Evolutionary conservation across 2,329 filamentous ascomycete genomes (phyloP), one percentile per base, ranked within the genome.

Genomic region (Cordyceps javanica): DNA sequence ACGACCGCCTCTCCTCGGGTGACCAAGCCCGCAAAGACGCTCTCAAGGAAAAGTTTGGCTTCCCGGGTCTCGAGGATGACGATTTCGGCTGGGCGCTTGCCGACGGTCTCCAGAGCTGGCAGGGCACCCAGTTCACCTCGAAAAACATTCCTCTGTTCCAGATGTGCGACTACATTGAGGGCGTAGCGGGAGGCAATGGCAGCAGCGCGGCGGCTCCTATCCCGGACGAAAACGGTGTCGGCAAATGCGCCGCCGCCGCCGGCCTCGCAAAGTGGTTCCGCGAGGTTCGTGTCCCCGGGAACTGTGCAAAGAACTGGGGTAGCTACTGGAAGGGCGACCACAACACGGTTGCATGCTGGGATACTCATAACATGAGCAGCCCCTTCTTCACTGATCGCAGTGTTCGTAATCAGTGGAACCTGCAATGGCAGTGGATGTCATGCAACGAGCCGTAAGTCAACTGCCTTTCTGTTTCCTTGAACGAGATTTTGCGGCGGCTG

Each of bases 31-130:
- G 64, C 39, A 68, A 68, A 53, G 62, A 46, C n/a, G 39, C 32
- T 2, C 9, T 55, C n/a, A 55, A 72, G 55, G 62, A 69, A 19
- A 64, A 65, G 0, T 81, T 81, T 46, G 74, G 73, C 0, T 66
- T 81, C 3, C 68, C 66, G 4, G 72, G 70, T 34, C 62, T 81
- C 10, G 65, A 72, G 58, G 71, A 73, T 34, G 77, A 79, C 60
- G 81, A 84, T 59, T 80, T 82, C 69, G 78, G 76, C n/a, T 67
- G 67, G 64, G 70, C 70, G 2, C 62, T 75, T 16, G 59, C 63
- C 1, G 60, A 59, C 14, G 65, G 66, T 1, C 61, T 72, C 5
- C 64, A 62, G 34, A 56, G 45, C 0, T 77, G 75, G 75, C 75
- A 77, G 63, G 54, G 60, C 3, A 70, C 69, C 19, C 64, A 69